These are phyloP conservation scores for Chytridiales sp. DNA, from an alignment of 371 early-diverging fungal species.

Conservation along the genomic window DNA sequence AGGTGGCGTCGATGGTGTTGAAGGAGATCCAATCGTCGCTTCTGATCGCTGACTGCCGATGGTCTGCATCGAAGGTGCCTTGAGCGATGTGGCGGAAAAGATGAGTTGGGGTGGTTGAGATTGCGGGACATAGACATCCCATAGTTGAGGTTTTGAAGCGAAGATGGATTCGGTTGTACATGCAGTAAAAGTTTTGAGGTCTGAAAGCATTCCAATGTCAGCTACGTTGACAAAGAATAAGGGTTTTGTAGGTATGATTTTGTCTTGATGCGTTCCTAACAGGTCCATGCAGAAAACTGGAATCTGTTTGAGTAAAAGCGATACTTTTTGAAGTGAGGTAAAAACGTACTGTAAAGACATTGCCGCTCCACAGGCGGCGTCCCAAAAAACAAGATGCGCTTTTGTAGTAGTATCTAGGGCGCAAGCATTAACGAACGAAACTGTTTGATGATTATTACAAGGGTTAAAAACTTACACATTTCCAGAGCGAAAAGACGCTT, in stretches of 20 bases:
- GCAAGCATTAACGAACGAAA: neutral
- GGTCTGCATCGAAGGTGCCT: neutral
- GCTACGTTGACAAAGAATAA: conserved; percentile 26
- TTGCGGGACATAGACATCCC: conserved; percentile 24
- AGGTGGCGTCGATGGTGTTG: no score
- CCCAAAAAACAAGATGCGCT: conserved; percentile 22
- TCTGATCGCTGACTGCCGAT: no score
- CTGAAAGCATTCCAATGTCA: conserved; percentile 12
- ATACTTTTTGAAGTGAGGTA: neutral
- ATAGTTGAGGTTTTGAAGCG: conserved; percentile 16
- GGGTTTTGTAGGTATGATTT: conserved; percentile 1
- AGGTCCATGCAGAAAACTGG: conserved; percentile 24
- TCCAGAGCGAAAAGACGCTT: conserved; percentile 22
- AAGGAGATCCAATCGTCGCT: no score
- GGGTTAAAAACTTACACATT: conserved; percentile 13
- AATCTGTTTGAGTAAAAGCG: neutral
- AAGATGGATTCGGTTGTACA: conserved; percentile 30
- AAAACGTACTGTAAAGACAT: conserved; percentile 18
- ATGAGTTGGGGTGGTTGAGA: conserved; percentile 7
- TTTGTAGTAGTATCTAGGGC: conserved; percentile 16
- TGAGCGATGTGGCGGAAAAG: neutral
- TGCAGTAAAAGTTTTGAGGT: neutral
- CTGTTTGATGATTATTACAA: neutral
- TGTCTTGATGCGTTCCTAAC: neutral
- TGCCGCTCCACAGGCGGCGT: conserved; percentile 20